Conservation (phyloP, 371 early-diverging fungal species). For the Batrachochytrium dendrobatidis region DNA sequence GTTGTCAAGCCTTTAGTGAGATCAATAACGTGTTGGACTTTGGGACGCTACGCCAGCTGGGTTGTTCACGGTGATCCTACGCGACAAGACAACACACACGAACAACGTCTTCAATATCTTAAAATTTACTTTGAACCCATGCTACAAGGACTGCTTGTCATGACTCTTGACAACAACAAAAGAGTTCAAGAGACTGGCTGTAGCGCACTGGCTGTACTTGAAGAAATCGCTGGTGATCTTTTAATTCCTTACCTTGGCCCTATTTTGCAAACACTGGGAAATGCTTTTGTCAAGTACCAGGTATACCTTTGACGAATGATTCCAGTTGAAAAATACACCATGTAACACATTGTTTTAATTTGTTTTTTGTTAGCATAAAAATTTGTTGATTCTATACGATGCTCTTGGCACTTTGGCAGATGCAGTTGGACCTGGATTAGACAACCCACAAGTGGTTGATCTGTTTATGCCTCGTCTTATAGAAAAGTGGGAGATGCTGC, state of each 20-base stretch:
- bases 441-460: conserved; percentile 63
- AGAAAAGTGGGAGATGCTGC: conserved; percentile 67
- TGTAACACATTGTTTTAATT: not conserved
- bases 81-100: conserved; percentile 5
- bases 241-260: conserved; percentile 76
- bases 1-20: conserved; percentile 89
- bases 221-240: conserved; percentile 72
- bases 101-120: conserved; percentile 38
- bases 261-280: conserved; percentile 66
- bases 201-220: conserved; percentile 83
- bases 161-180: conserved; percentile 82
- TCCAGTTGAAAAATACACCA: too few relatives aligned
- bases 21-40: conserved; percentile 96
- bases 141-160: conserved; percentile 63
- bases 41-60: conserved; percentile 89
- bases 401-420: conserved; percentile 91
- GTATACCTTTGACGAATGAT: conserved; percentile 1
- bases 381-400: conserved; percentile 84
- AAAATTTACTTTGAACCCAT: conserved; percentile 70
- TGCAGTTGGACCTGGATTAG: conserved; percentile 72
- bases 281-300: conserved; percentile 77
- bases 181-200: conserved; percentile 94
- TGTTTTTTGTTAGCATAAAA: conserved; percentile 60
- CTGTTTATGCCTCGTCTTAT: conserved; percentile 79
- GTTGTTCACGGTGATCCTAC: conserved; percentile 46